phyloP scores from a whole-genome alignment of 176 grass and related monocot genomes.

The Bothriochloa decipiens region DNA sequence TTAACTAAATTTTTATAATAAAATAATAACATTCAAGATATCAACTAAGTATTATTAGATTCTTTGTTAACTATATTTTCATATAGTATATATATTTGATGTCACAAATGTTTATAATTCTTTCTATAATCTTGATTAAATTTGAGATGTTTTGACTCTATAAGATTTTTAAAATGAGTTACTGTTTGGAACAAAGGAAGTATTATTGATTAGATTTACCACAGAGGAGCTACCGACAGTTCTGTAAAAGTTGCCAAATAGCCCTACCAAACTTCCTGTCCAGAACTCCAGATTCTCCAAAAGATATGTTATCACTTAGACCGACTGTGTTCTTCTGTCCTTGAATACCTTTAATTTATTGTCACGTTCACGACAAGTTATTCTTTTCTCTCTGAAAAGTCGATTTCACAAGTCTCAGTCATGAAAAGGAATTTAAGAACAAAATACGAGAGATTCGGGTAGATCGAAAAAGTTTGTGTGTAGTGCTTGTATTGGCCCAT shows the following conservation, averaged over 20 bases:
- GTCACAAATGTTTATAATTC: no score
- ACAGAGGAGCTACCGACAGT: neutral
- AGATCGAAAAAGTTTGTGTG: neutral
- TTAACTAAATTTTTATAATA: no score
- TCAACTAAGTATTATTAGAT: no score
- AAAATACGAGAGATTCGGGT: neutral
- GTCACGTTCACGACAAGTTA: neutral
- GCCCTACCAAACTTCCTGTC: neutral
- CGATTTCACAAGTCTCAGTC: neutral
- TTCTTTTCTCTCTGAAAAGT: neutral
- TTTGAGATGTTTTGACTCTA: no score
- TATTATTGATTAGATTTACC: neutral
- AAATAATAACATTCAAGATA: no score
- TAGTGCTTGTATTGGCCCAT: constrained; percentile 5
- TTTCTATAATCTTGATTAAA: no score
- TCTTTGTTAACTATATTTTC: no score
- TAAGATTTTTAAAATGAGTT: no score
- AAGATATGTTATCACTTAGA: neutral
- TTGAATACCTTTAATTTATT: neutral
- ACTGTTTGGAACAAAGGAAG: no score
- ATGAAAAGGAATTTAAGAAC: constrained; percentile 6
- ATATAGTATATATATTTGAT: no score
- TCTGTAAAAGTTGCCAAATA: neutral
- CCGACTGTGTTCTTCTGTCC: neutral
- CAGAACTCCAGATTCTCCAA: neutral